Evolutionary conservation across 257 asterid genomes (phyloP).

Genomic region (Solanum dulcamara): DNA sequence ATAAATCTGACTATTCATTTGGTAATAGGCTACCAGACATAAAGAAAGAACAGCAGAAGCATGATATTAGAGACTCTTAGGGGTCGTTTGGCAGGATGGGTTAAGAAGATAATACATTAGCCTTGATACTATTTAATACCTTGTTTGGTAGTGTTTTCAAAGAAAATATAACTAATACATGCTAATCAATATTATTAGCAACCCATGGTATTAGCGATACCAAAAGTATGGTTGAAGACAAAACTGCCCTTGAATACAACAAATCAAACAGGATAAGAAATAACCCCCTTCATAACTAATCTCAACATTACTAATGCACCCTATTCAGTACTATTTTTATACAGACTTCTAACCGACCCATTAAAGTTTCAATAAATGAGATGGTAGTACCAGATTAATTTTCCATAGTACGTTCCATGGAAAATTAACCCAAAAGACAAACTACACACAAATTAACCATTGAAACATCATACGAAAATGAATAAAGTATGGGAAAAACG

Average conservation of each 20-base stretch:
- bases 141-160: background rate
- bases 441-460: background rate
- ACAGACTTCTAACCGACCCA: background rate
- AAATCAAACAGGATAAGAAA: background rate
- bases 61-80: background rate
- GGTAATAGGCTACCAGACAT: background rate
- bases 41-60: background rate
- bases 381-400: background rate
- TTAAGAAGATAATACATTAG: background rate
- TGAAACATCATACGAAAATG: background rate
- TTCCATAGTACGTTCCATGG: too few relatives aligned
- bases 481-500: background rate
- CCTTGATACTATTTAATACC: background rate
- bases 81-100: background rate
- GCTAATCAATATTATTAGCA: background rate
- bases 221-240: background rate
- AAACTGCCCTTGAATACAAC: background rate
- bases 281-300: background rate
- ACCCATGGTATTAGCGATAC: too few relatives aligned
- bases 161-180: background rate
- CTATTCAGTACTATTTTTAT: background rate
- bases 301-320: background rate
- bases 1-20: background rate
- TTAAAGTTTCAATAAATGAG: background rate
- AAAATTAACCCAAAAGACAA: background rate